Evolutionary conservation across 2,329 filamentous ascomycete species (phyloP), one percentile per base, ranked within the genome.

Genomic region (Fusarium penzigii): DNA sequence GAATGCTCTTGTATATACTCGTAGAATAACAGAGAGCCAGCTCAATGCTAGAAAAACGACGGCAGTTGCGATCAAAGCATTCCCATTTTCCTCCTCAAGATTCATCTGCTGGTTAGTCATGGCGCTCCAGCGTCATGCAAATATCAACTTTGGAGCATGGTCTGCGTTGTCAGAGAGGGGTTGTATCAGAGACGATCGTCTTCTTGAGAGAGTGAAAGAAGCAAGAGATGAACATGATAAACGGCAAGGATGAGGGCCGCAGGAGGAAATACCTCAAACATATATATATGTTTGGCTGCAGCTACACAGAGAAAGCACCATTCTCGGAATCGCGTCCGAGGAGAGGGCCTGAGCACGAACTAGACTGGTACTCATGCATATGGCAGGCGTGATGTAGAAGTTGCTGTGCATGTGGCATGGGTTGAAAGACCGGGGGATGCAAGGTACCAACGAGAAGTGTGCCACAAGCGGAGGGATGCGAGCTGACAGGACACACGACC

Each of bases 1-100:
- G 17, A 72, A 65, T 6, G 65, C 66, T 51, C 76, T 69, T 12
- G 76, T 77, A 62, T 78, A 78, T n/a, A 65, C 70, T 49, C 77
- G 69, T 41, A 79, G 62, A 13, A 66, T 62, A 38, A 79, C 72
- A 29, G 76, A 72, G 12, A 77, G 48, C 70, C 73, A 77, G 44
- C 69, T 76, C 16, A 77, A 54, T 16, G 56, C 57, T 42, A 79
- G 66, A 42, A 79, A 70, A 14, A 68, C 52, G 38, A 68, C 60
- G 39, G 70, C 69, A 25, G 73, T 70, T 51, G 51, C 65, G 20
- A 77, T 62, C 47, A 78, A 59, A 36, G 66, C 62, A 29, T 51
- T 58, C 57, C 72, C 72, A 58, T 77, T 77, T 59, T 73, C 68
- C 53, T 76, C 70, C 32, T 54, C 61, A 39, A 72, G 60, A 49